phyloP scores from a whole-genome alignment of 805 yeast genomes.

The Candida maesae region DNA sequence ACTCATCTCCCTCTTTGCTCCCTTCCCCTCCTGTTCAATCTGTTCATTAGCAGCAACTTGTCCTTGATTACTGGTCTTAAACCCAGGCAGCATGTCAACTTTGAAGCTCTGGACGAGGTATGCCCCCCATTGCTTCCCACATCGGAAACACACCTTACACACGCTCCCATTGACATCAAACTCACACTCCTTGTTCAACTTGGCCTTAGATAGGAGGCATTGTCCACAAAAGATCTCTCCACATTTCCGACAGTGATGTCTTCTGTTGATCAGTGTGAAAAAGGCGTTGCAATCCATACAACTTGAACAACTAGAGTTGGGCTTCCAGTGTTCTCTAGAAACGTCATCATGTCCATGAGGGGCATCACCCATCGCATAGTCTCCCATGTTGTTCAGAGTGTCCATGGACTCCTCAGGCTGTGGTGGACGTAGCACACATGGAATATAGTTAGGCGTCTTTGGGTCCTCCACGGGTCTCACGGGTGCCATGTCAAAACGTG shows the following conservation, averaged over 20 bases:
- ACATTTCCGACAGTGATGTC: conserved; percentile 72
- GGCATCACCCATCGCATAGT: too few species aligned
- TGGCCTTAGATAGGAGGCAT: conserved; percentile 49
- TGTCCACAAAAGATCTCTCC: conserved; percentile 65
- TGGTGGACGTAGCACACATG: conserved; percentile 63
- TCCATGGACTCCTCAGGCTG: neutral
- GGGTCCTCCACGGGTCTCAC: conserved; percentile 66
- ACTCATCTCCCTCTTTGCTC: conserved; percentile 14
- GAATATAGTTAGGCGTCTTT: conserved; percentile 70
- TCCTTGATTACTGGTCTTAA: too few species aligned
- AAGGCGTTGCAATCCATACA: conserved; percentile 59
- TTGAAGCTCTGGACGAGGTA: conserved; percentile 29
- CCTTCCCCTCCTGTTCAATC: neutral
- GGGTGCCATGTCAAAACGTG: conserved; percentile 22
- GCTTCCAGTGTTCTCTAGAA: conserved; percentile 55
- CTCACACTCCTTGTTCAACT: conserved; percentile 33
- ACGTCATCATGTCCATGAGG: conserved; percentile 5
- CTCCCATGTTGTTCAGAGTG: too few species aligned
- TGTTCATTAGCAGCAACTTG: too few species aligned
- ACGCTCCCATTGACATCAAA: conserved; percentile 58
- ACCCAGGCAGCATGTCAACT: conserved; percentile 18
- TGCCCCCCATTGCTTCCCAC: conserved; percentile 50
- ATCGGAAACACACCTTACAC: conserved; percentile 54
- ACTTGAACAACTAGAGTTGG: conserved; percentile 50
- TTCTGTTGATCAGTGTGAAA: conserved; percentile 63